Evolutionary conservation across 345 rosid species (phyloP).

Genomic region (Alliaria petiolata): DNA sequence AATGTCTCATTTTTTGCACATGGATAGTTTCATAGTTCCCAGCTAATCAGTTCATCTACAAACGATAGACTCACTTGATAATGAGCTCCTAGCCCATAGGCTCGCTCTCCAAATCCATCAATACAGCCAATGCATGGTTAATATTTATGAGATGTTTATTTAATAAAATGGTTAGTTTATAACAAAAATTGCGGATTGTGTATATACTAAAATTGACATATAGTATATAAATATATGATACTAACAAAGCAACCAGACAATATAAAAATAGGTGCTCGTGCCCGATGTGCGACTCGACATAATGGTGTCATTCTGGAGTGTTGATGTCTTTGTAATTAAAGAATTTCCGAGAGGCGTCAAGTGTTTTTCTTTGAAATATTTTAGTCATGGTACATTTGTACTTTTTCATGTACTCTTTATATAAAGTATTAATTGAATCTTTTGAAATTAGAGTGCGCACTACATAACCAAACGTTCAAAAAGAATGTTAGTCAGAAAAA

Average conservation of each 20-base stretch:
- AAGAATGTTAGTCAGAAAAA: background rate
- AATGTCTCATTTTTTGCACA: too few species aligned
- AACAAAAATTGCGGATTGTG: background rate
- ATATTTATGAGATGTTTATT: too few species aligned
- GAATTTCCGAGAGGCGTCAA: constrained; percentile 4
- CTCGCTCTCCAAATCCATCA: background rate
- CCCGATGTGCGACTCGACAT: constrained; percentile 22
- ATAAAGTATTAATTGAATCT: background rate
- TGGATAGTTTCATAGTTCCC: background rate
- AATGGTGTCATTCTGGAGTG: constrained; percentile 30
- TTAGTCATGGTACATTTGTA: constrained; percentile 21
- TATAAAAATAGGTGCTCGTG: constrained; percentile 25
- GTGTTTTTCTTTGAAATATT: constrained; percentile 8
- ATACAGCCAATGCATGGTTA: background rate
- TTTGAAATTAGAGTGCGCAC: constrained; percentile 26
- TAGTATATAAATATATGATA: background rate
- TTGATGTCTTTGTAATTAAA: constrained; percentile 11
- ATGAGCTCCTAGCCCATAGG: background rate
- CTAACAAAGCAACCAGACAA: constrained; percentile 1
- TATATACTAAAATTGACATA: background rate
- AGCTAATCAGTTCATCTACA: background rate
- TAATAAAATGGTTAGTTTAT: too few species aligned
- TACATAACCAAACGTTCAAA: background rate
- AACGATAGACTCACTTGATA: background rate
- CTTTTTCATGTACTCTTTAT: constrained; percentile 28